Evolutionary conservation across 2,329 filamentous ascomycete genomes (phyloP).

Genomic region (Trichoderma semiorbis): DNA sequence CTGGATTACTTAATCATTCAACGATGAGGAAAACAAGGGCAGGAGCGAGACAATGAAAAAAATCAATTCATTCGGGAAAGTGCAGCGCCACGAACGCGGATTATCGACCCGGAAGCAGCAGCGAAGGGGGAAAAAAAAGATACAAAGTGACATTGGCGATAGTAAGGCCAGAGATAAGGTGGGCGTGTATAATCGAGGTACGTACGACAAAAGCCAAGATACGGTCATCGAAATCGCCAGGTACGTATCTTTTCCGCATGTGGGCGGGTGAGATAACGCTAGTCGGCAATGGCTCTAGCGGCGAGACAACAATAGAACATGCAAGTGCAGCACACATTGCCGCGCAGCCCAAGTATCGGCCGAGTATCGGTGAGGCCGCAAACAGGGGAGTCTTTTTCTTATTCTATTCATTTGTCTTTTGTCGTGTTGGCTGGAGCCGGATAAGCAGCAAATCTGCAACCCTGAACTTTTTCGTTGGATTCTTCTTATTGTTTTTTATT

Average conservation of each 20-base stretch:
- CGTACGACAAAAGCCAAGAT: slow-evolving; percentile 18
- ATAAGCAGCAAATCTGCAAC: slow-evolving; percentile 4
- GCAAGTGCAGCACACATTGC: neutral
- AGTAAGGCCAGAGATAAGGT: neutral
- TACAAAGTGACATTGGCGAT: neutral
- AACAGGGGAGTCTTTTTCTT: neutral
- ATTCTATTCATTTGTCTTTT: neutral
- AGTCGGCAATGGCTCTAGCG: neutral
- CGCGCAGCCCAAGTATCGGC: neutral
- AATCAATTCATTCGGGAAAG: neutral
- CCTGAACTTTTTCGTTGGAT: slow-evolving; percentile 7
- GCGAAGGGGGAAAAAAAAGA: neutral
- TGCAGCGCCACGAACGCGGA: slow-evolving; percentile 1
- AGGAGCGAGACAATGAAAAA: neutral
- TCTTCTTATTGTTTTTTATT: neutral
- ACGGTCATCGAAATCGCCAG: slow-evolving; percentile 10
- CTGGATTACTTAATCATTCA: neutral
- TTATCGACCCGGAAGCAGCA: neutral
- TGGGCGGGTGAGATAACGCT: slow-evolving; percentile 8
- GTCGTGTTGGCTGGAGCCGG: neutral
- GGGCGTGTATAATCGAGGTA: slow-evolving; percentile 10
- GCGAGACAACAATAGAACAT: slow-evolving; percentile 1
- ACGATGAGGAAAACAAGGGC: neutral
- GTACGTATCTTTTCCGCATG: slow-evolving; percentile 9
- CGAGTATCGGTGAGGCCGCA: slow-evolving; percentile 16